A percentile compares a stretch with the other conserved stretches of the same genome.
These are phyloP conservation scores for Scheffersomyces parashehatae DNA, from an alignment of 1,139 yeast genomes.

Conservation along the genomic window DNA sequence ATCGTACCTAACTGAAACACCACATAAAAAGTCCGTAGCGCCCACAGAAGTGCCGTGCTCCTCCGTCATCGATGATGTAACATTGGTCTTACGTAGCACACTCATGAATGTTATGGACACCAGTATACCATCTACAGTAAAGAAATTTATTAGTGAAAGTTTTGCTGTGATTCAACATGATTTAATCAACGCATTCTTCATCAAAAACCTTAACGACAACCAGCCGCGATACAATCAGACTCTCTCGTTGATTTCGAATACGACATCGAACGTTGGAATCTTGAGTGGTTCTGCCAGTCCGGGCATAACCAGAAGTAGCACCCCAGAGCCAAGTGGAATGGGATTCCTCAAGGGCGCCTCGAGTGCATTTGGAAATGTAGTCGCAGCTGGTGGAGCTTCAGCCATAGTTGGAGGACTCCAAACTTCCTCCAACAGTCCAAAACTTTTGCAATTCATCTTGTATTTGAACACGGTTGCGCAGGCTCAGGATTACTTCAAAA, in stretches of 20 bases:
- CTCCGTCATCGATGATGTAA: constrained; percentile 84
- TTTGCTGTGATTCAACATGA: constrained; percentile 36
- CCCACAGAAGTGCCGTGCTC: constrained; percentile 70
- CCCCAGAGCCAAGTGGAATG: constrained; percentile 41
- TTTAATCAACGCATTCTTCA: constrained; percentile 39
- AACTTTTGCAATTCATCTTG: constrained; percentile 50
- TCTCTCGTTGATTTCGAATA: constrained; percentile 24
- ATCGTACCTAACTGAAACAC: constrained; percentile 21
- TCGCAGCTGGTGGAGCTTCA: constrained; percentile 29
- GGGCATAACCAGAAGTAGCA: constrained; percentile 30
- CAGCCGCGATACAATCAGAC: constrained; percentile 54
- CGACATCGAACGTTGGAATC: not conserved
- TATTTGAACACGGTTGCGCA: constrained; percentile 63
- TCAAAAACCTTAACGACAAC: constrained; percentile 56
- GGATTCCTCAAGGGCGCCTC: constrained; percentile 50
- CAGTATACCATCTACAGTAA: constrained; percentile 57
- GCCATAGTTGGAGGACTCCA: constrained; percentile 20
- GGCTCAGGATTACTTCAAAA: constrained; percentile 55
- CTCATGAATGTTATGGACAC: constrained; percentile 60
- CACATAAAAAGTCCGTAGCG: constrained; percentile 12
- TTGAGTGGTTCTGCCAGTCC: constrained; percentile 23
- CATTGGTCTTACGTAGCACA: constrained; percentile 70
- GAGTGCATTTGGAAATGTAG: constrained; percentile 49
- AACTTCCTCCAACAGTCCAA: constrained; percentile 25
- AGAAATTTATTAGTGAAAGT: constrained; percentile 43